Percentiles rank a stretch among this genome's conserved stretches.
Evolutionary conservation across 768 basidiomycete species (phyloP).

Genomic region (Suillus variegatus): DNA sequence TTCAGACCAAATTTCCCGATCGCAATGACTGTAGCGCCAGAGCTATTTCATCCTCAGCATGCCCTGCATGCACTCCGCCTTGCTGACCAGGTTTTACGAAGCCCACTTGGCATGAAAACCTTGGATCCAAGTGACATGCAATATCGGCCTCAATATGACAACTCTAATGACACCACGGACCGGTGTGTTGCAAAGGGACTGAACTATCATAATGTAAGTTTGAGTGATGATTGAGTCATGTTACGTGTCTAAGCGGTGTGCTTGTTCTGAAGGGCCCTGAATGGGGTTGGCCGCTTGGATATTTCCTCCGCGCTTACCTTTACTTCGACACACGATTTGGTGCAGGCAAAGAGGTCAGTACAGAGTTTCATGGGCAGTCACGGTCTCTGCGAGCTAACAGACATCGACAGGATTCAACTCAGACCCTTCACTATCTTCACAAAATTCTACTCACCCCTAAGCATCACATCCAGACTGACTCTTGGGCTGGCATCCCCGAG

Average conservation of each 20-base stretch:
- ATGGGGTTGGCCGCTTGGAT: slow-evolving; percentile 95
- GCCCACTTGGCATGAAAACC: slow-evolving; percentile 95
- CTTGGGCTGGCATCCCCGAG: slow-evolving; percentile 95
- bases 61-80: slow-evolving; percentile 79
- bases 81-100: slow-evolving; percentile 80
- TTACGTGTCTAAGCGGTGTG: slow-evolving; percentile 17
- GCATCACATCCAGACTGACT: slow-evolving; percentile 71
- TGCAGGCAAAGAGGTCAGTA: slow-evolving; percentile 63
- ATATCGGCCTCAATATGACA: slow-evolving; percentile 92
- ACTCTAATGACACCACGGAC: slow-evolving; percentile 89
- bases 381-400: background rate
- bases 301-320: slow-evolving; percentile 92
- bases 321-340: slow-evolving; percentile 79
- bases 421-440: slow-evolving; percentile 82
- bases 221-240: slow-evolving; percentile 8
- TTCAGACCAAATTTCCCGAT: slow-evolving; percentile 92
- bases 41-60: slow-evolving; percentile 81
- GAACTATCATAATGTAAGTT: slow-evolving; percentile 87
- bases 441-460: slow-evolving; percentile 69
- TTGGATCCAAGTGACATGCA: slow-evolving; percentile 85
- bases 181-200: slow-evolving; percentile 84
- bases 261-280: slow-evolving; percentile 68
- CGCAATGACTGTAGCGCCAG: slow-evolving; percentile 96
- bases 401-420: slow-evolving; percentile 53
- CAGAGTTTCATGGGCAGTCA: slow-evolving; percentile 8